Evolutionary conservation across 345 rosid genomes (phyloP).

Genomic region (Syzygium oleosum): DNA sequence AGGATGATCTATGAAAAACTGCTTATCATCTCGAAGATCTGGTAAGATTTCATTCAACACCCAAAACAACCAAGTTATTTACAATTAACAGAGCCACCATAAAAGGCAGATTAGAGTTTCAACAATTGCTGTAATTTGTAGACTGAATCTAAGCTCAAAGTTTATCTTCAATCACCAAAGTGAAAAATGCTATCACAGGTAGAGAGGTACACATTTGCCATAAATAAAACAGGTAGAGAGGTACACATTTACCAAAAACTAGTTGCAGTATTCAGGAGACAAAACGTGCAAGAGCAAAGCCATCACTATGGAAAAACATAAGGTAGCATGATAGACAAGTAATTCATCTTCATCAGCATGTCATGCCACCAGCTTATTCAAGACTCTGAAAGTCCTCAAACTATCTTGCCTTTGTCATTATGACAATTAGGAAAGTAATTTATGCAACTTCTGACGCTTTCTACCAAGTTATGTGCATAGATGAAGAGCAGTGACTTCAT

Average conservation of each 20-base stretch:
- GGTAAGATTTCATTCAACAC: background rate
- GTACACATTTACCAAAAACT: background rate
- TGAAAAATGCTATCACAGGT: background rate
- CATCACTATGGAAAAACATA: background rate
- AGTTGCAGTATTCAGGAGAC: background rate
- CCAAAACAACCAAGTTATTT: background rate
- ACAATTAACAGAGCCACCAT: background rate
- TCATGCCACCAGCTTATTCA: background rate
- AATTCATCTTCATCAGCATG: background rate
- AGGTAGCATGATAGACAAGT: background rate
- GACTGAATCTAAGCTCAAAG: background rate
- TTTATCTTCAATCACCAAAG: background rate
- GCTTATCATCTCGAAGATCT: slow-evolving; percentile 94
- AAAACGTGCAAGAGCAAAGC: background rate
- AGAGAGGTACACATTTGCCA: background rate
- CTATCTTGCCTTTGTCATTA: background rate
- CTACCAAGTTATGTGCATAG: background rate
- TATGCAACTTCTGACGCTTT: background rate
- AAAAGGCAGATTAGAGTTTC: background rate
- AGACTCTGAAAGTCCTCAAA: background rate
- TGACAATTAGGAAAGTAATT: background rate
- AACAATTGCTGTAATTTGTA: background rate
- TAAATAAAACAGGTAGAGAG: background rate
- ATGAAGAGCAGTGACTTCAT: background rate
- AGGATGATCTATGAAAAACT: slow-evolving; percentile 81